Percentiles rank a stretch among this genome's conserved stretches.
Evolutionary conservation across 2,329 filamentous ascomycete genomes (phyloP).

Genomic region (Penicillium oxalicum): DNA sequence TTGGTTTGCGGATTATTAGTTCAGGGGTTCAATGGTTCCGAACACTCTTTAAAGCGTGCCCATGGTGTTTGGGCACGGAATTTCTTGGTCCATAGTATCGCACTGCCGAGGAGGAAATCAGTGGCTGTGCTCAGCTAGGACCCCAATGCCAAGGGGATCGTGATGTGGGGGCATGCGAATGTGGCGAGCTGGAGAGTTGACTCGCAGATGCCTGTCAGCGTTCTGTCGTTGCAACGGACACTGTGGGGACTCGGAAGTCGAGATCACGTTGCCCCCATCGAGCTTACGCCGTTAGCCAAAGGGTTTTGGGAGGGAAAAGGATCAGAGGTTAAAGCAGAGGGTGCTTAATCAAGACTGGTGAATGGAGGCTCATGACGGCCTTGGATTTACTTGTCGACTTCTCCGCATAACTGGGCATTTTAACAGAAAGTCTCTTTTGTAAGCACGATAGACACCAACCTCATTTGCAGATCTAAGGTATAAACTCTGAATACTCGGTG

Average conservation of each 20-base stretch:
- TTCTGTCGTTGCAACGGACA: conserved; percentile 34
- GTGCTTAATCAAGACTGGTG: conserved; percentile 7
- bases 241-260: conserved; percentile 5
- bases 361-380: conserved; percentile 8
- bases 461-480: too few species aligned
- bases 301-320: conserved; percentile 9
- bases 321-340: conserved; percentile 4
- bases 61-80: conserved; percentile 45
- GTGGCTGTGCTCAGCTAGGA: conserved; percentile 44
- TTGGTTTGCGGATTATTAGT: conserved; percentile 38
- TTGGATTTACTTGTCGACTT: conserved; percentile 10
- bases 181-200: conserved; percentile 38
- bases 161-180: conserved; percentile 44
- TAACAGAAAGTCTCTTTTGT: too few species aligned
- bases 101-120: conserved; percentile 41
- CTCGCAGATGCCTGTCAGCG: conserved; percentile 33
- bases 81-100: conserved; percentile 46
- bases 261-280: conserved; percentile 9
- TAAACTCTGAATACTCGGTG: too few species aligned
- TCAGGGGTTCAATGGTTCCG: conserved; percentile 31
- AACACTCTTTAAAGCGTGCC: conserved; percentile 48
- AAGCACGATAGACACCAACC: too few species aligned
- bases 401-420: neutral
- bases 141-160: conserved; percentile 47
- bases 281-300: neutral